These are phyloP conservation scores for Favolaschia claudopus DNA, from an alignment of 768 basidiomycete species.

Conservation along the genomic window DNA sequence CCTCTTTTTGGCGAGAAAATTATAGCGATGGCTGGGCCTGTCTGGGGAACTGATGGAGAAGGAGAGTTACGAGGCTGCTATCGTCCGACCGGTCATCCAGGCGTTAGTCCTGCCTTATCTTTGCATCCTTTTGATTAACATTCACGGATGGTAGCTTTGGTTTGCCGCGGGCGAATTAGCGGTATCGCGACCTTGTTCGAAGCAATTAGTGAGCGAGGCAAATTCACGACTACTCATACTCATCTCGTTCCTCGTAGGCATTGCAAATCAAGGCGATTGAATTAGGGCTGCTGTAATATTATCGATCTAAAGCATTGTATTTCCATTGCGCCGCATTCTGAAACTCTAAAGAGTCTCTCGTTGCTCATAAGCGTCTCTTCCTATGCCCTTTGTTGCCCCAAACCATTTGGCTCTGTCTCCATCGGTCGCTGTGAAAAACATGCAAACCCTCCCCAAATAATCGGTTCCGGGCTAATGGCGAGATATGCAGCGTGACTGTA, in stretches of 20 bases:
- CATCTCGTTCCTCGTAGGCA: conserved; percentile 28
- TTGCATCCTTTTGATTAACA: background rate
- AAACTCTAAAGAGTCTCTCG: conserved; percentile 32
- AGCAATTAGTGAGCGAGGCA: conserved; percentile 40
- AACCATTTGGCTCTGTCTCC: background rate
- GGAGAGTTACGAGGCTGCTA: conserved; percentile 47
- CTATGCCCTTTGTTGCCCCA: conserved; percentile 8
- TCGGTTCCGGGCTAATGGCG: conserved; percentile 37
- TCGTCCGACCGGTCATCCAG: conserved; percentile 51
- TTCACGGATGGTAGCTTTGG: conserved; percentile 42
- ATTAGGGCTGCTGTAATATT: conserved; percentile 31
- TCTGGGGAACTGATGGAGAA: conserved; percentile 53
- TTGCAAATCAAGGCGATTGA: conserved; percentile 45
- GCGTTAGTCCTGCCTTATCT: conserved; percentile 39
- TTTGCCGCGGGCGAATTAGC: conserved; percentile 47
- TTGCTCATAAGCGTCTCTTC: conserved; percentile 2
- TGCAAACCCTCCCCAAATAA: conserved; percentile 41
- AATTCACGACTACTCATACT: background rate
- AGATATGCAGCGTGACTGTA: conserved; percentile 41
- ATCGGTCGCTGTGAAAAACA: conserved; percentile 41
- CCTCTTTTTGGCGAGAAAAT: conserved; percentile 44
- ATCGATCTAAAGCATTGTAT: conserved; percentile 7
- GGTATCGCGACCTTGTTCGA: conserved; percentile 41
- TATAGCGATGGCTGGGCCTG: conserved; percentile 35
- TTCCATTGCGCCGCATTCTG: conserved; percentile 44